Evolutionary conservation across 2,329 filamentous ascomycete species (phyloP), one percentile per base, ranked within the genome.

Genomic region (Aspergillus vadensis): DNA sequence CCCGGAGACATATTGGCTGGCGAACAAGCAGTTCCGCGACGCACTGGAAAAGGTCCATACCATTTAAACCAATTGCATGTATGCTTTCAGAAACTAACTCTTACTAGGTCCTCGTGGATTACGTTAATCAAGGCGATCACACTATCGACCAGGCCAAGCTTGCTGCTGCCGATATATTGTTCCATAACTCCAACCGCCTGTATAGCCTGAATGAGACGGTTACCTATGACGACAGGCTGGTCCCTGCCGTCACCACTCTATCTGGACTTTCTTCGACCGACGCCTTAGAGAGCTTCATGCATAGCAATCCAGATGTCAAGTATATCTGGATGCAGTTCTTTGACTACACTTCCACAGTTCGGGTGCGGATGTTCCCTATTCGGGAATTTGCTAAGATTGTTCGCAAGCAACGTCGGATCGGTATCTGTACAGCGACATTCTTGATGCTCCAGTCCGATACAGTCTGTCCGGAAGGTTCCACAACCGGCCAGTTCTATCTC

Each of bases 321-420:
- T 93, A 88, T 69, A 75, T 96, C 17, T 87, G 91, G 63, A 79
- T 94, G 12, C 88, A 90, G 73, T 96, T 89, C 86, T 79, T 90
- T 23, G 91, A 96, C 74, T 89, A 90, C 73, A 91, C 90, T n/a
- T 86, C 86, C 2, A 89, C 84, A 2, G 73, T 87, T 0, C 84
- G 90, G 15, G 82, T 86, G 65, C 85, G 90, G 3, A 84, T 91
- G 63, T 76, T 95, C 2, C 90, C 91, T 0, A 82, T 90, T 47
- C 78, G 80, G 1, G 82, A 83, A 43, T 84, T 88, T 23, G 70
- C 80, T 30, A 78, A 79, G 3, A 75, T 83, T 5, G 70, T 87
- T 0, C 69, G 74, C 25, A 74, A 77, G 17, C 74, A 81, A 39
- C 78, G 81, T 14, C 77, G 80, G 10, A 79, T 91, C 15, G 84